Conservation (phyloP, 192 early-diverging fungal genomes). For the Rhizoclosmatium globosum region DNA sequence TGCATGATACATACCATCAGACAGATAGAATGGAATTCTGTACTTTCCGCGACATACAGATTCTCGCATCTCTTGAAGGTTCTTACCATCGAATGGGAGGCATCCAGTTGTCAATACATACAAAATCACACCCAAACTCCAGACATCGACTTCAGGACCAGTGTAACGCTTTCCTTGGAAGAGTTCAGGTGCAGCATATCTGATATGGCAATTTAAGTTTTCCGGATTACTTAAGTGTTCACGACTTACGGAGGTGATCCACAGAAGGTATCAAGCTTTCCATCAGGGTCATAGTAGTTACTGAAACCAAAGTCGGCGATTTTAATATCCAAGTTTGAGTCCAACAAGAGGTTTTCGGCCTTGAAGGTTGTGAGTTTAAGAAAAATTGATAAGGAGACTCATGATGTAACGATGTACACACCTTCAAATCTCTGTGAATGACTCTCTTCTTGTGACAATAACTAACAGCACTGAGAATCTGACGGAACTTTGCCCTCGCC, state of each 20-base stretch:
- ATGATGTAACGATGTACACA: slow-evolving; percentile 28
- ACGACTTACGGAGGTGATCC: slow-evolving; percentile 65
- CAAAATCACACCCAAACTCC: slow-evolving; percentile 96
- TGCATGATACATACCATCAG: slow-evolving; percentile 3
- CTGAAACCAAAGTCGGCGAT: slow-evolving; percentile 73
- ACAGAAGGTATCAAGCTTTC: slow-evolving; percentile 70
- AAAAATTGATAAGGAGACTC: not conserved
- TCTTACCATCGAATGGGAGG: slow-evolving; percentile 98
- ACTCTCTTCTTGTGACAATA: slow-evolving; percentile 72
- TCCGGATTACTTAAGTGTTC: not conserved
- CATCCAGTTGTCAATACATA: slow-evolving; percentile 95
- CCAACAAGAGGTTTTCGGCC: slow-evolving; percentile 72
- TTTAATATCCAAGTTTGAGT: slow-evolving; percentile 67
- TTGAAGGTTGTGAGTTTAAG: slow-evolving; percentile 5
- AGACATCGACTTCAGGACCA: slow-evolving; percentile 97
- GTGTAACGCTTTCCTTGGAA: slow-evolving; percentile 81
- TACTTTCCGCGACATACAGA: slow-evolving; percentile 70
- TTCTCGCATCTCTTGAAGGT: slow-evolving; percentile 77
- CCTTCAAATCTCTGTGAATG: slow-evolving; percentile 70
- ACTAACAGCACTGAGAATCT: slow-evolving; percentile 67
- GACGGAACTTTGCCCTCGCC: slow-evolving; percentile 65
- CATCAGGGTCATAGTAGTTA: slow-evolving; percentile 65
- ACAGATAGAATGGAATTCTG: slow-evolving; percentile 67
- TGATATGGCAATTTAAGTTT: slow-evolving; percentile 30
- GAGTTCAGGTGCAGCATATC: slow-evolving; percentile 81